Percentiles rank a stretch among this genome's conserved stretches.
Conservation (phyloP, 495 filamentous ascomycete species). For the Acidiella bohemica region DNA sequence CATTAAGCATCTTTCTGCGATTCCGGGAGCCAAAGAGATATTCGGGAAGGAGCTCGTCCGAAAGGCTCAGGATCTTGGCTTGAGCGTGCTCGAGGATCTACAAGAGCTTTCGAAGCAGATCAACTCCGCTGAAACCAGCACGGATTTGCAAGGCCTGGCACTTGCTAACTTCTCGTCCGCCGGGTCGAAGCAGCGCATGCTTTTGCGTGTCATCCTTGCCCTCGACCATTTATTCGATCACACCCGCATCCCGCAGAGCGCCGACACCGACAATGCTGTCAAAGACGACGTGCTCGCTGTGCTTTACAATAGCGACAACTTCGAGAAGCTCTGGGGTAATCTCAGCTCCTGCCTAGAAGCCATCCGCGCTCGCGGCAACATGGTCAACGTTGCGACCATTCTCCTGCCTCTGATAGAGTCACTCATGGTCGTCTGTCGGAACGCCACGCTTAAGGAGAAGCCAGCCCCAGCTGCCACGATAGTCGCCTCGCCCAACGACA, state of each 20-base stretch:
- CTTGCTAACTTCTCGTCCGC: constrained; percentile 91
- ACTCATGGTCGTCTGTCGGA: constrained; percentile 98
- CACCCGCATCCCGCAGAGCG: constrained; percentile 9
- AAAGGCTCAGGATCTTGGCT: constrained; percentile 70
- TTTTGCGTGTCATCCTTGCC: constrained; percentile 84
- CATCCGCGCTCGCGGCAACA: constrained; percentile 80
- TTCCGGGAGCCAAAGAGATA: constrained; percentile 76
- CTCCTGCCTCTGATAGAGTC: constrained; percentile 87
- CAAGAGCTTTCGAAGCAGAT: constrained; percentile 82
- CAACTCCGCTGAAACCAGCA: constrained; percentile 69
- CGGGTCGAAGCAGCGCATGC: constrained; percentile 87
- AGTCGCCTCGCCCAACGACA: constrained; percentile 33
- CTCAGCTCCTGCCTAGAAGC: constrained; percentile 82
- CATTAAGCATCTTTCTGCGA: constrained; percentile 91
- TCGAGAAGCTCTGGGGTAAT: constrained; percentile 80
- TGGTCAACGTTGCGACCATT: constrained; percentile 93
- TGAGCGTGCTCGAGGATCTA: constrained; percentile 70
- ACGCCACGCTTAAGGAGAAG: constrained; percentile 61
- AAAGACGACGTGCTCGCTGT: constrained; percentile 74
- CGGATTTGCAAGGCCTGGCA: constrained; percentile 87
- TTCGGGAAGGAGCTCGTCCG: constrained; percentile 83
- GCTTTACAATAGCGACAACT: constrained; percentile 81
- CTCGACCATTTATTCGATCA: constrained; percentile 90
- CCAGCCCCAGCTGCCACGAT: constrained; percentile 44
- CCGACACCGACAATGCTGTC: constrained; percentile 35